A percentile compares a stretch with the other conserved stretches of the same genome.
phyloP scores from a whole-genome alignment of 1,284 basidiomycete species.

The Xerocomus nothofagi region DNA sequence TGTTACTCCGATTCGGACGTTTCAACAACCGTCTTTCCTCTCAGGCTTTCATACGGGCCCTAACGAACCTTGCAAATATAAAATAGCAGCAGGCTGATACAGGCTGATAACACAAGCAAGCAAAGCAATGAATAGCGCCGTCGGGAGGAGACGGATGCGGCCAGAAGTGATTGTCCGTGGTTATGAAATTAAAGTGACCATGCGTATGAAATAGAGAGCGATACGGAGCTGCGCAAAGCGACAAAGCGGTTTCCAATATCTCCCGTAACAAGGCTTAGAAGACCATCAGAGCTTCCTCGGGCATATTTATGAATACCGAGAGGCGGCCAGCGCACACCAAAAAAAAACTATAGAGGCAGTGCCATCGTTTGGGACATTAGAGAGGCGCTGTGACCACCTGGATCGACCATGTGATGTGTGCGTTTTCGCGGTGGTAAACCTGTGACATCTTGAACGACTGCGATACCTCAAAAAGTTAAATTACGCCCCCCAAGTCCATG shows the following conservation, averaged over 20 bases:
- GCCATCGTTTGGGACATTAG: slow-evolving; percentile 50
- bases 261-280: slow-evolving; percentile 9
- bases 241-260: slow-evolving; percentile 14
- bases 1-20: slow-evolving; percentile 1
- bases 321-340: slow-evolving; percentile 17
- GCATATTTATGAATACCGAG: slow-evolving; percentile 22
- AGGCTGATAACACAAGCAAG: slow-evolving; percentile 21
- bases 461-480: slow-evolving; percentile 14
- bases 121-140: slow-evolving; percentile 16
- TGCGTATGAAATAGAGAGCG: slow-evolving; percentile 16
- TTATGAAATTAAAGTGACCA: slow-evolving; percentile 14
- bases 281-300: slow-evolving; percentile 18
- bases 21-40: slow-evolving; percentile 7
- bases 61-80: slow-evolving; percentile 17
- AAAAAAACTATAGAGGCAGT: slow-evolving; percentile 34
- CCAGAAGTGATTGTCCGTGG: slow-evolving; percentile 18
- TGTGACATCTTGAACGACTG: slow-evolving; percentile 45
- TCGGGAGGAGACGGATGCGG: slow-evolving; percentile 10
- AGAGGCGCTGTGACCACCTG: slow-evolving; percentile 41
- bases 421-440: slow-evolving; percentile 58
- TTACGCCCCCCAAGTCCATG: slow-evolving; percentile 19
- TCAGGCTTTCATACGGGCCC: slow-evolving; percentile 9
- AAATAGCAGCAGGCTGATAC: slow-evolving; percentile 22
- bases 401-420: slow-evolving; percentile 58
- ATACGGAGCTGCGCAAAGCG: slow-evolving; percentile 13